Base-by-base conservation (phyloP, 2,329 filamentous ascomycete species). In the Sclerotinia minor region DNA sequence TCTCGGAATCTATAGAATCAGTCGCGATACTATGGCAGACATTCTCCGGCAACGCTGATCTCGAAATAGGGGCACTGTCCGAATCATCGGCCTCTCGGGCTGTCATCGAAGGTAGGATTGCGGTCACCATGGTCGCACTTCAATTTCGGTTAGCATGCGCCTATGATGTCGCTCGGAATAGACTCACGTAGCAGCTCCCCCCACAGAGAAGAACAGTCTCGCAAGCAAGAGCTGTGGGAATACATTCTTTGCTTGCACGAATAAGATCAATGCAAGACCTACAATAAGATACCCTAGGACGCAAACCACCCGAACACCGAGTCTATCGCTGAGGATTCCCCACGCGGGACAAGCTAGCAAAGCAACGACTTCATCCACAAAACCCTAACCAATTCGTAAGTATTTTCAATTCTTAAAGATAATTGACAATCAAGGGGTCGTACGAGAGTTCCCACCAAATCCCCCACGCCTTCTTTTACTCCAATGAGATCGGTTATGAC, bases 71-170 rank as follows among this genome's bases (percentile, higher is more conserved):
- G 26, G 52, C 58, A 70, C 73, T 76, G 70, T 69, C 49, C 64
- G 61, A 68, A 75, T 69, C 65, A 71, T 69, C 59, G 64, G 44
- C 65, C 63, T 72, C 71, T 67, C 68, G 72, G 70, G 85, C 84
- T 6, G 87, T 88, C 72, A 90, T 79, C 15, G 85, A 89, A 1
- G 95, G 95, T 32, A 99, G 83, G 57, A 96, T 92, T 4, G 95
- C 95, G 11, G 95, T 98, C 26, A 99, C 95, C 95, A 99, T 99
- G 1, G 95, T 98, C 19, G 93, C 85, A 6, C 85, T 87, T 67
- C 15, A 69, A 61, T 63, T 32, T 63, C 47, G 57, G 65, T 67
- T 63, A 67, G 65, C 21, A 67, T 67, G 57, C 65, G 57, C 49
- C 26, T 54, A 63, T 38, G 17, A 52, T 63, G 49, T 63, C 24